Evolutionary conservation across 2,329 filamentous ascomycete genomes (phyloP).

Genomic region (Fusarium musae): DNA sequence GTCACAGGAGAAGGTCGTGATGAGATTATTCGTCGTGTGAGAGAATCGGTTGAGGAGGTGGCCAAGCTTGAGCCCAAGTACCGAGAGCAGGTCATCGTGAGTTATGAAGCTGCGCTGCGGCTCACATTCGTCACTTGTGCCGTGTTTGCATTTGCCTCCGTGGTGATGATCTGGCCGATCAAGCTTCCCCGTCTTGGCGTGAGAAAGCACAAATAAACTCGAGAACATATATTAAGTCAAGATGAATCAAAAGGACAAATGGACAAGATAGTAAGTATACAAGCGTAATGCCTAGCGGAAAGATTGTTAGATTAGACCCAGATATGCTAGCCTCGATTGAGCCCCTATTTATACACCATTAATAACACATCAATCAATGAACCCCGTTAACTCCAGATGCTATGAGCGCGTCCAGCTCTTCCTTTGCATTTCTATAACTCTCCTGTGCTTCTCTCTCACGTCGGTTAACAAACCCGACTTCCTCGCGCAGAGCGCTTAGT

Average conservation of each 20-base stretch:
- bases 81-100: constrained; percentile 64
- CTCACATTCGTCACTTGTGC: constrained; percentile 58
- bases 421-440: constrained; percentile 77
- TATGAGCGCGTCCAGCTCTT: constrained; percentile 76
- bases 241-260: neutral
- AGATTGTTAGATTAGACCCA: constrained; percentile 35
- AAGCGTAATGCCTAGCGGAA: constrained; percentile 8
- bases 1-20: constrained; percentile 70
- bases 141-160: constrained; percentile 59
- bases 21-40: constrained; percentile 62
- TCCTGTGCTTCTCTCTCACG: constrained; percentile 94
- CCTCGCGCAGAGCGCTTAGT: constrained; percentile 80
- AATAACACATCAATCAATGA: constrained; percentile 46
- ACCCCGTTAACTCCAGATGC: constrained; percentile 51
- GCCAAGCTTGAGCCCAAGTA: constrained; percentile 57
- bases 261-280: neutral
- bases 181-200: constrained; percentile 64
- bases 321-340: constrained; percentile 27
- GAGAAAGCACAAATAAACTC: constrained; percentile 46
- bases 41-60: constrained; percentile 66
- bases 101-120: constrained; percentile 64
- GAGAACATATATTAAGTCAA: neutral
- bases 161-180: constrained; percentile 61
- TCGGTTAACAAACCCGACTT: constrained; percentile 82
- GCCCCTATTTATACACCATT: constrained; percentile 40